Evolutionary conservation across 345 rosid genomes (phyloP).

Genomic region (Eutrema japonicum): DNA sequence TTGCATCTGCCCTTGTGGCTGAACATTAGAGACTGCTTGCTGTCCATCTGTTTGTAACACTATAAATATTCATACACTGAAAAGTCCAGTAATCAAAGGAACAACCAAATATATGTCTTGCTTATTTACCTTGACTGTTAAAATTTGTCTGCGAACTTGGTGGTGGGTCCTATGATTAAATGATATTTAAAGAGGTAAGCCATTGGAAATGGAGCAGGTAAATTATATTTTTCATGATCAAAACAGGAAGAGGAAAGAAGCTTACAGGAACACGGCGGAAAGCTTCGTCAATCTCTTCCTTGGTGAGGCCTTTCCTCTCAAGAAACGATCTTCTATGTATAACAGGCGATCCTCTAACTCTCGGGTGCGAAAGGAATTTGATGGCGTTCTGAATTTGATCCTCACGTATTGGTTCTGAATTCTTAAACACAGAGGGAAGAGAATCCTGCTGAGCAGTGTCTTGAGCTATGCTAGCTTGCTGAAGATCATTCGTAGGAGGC

Average conservation of each 20-base stretch:
- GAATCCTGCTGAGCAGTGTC: slow-evolving; percentile 55
- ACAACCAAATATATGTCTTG: slow-evolving; percentile 9
- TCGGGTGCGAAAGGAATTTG: slow-evolving; percentile 94
- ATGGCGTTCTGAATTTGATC: slow-evolving; percentile 96
- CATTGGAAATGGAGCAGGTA: neutral
- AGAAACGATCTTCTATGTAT: slow-evolving; percentile 91
- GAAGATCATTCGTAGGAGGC: slow-evolving; percentile 53
- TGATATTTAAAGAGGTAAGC: slow-evolving; percentile 30
- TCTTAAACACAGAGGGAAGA: slow-evolving; percentile 71
- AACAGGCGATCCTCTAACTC: slow-evolving; percentile 90
- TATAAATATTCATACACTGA: slow-evolving; percentile 19
- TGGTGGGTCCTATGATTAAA: slow-evolving; percentile 71
- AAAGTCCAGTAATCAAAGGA: slow-evolving; percentile 23
- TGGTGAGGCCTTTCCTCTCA: slow-evolving; percentile 93
- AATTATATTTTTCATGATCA: neutral
- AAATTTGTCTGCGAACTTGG: slow-evolving; percentile 67
- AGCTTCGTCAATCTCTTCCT: slow-evolving; percentile 98
- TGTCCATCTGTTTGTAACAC: slow-evolving; percentile 56
- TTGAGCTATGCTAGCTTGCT: slow-evolving; percentile 48
- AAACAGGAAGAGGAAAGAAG: slow-evolving; percentile 19
- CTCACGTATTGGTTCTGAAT: slow-evolving; percentile 89
- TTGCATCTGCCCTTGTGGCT: slow-evolving; percentile 60
- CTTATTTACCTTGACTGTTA: slow-evolving; percentile 60
- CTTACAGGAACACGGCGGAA: slow-evolving; percentile 92
- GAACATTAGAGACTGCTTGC: slow-evolving; percentile 57